These are phyloP conservation scores for Talaromyces verruculosus DNA, from an alignment of 2,329 filamentous ascomycete genomes.

Conservation along the genomic window DNA sequence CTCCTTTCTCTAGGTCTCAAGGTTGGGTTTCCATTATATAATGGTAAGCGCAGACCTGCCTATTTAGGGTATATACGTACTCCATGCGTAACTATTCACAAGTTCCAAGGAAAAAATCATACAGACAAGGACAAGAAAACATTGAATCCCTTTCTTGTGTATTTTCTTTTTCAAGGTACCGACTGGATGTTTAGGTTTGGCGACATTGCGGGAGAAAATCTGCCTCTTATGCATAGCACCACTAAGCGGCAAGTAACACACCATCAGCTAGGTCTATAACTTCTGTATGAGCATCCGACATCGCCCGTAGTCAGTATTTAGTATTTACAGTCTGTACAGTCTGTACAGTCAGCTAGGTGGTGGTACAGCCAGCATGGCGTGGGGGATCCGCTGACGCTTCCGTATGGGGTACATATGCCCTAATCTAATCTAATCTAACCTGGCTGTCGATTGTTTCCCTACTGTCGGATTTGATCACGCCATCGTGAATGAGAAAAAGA, in stretches of 20 bases:
- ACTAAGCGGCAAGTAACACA: background rate
- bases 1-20: background rate
- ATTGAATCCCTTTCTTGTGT: background rate
- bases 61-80: no score
- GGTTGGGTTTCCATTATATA: background rate
- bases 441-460: slow-evolving; percentile 2
- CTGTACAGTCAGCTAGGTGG: background rate
- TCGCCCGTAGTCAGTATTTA: background rate
- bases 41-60: background rate
- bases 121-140: background rate
- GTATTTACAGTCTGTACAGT: background rate
- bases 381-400: slow-evolving; percentile 3
- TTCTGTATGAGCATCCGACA: background rate
- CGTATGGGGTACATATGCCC: slow-evolving; percentile 9
- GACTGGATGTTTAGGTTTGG: background rate
- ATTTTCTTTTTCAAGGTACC: slow-evolving; percentile 6
- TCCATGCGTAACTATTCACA: background rate
- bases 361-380: background rate
- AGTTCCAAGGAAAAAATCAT: background rate
- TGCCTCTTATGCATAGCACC: background rate
- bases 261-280: background rate
- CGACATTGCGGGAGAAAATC: background rate
- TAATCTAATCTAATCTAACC: background rate
- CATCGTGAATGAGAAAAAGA: background rate
- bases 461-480: slow-evolving; percentile 6